Evolutionary conservation across 2,329 filamentous ascomycete genomes (phyloP), one percentile per base, ranked within the genome.

Genomic region (Fusarium musae): DNA sequence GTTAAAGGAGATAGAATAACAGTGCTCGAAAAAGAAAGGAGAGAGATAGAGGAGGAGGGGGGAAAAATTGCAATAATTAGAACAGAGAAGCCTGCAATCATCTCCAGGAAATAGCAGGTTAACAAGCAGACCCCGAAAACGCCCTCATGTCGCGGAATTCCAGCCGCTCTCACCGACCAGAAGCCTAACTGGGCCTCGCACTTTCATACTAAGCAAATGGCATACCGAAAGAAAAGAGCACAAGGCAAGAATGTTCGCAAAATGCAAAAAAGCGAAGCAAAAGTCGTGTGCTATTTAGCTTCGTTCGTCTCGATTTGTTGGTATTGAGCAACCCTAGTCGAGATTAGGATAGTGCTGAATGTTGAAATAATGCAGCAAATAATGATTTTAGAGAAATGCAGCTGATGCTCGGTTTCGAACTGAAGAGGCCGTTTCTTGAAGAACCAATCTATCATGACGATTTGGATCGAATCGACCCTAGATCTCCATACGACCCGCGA

Each of bases 401-500:
- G 49, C 32, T n/a, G 50, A 46, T 44, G 32, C 34, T 53, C 50
- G 34, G 42, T 16, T 49, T 40, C n/a, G 8, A 50, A 42, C 32
- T 32, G 16, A 43, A 56, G 58, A 66, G 49, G 56, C 30, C n/a
- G 37, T 50, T 62, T 50, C 54, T 70, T 56, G 60, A 43, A 43
- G 26, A 50, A 12, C 17, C 34, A 43, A 30, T 36, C 40, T 39
- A n/a, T 47, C 49, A 43, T 32, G 17, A 40, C 42, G 54, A 44
- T 16, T n/a, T 40, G 52, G 23, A 59, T 67, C 46, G 50, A 63
- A 34, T 28, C 23, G 49, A 62, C 61, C 72, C 80, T 86, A 90
- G 74, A 92, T 87, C 77, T 92, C 90, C 89, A 92, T 91, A 26
- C 85, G 84, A 8, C 86, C 85, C 36, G 88, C 89, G 52, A 92